These are phyloP conservation scores for Chaetomium sp. DNA, from an alignment of 2,329 filamentous ascomycete species.

Conservation along the genomic window DNA sequence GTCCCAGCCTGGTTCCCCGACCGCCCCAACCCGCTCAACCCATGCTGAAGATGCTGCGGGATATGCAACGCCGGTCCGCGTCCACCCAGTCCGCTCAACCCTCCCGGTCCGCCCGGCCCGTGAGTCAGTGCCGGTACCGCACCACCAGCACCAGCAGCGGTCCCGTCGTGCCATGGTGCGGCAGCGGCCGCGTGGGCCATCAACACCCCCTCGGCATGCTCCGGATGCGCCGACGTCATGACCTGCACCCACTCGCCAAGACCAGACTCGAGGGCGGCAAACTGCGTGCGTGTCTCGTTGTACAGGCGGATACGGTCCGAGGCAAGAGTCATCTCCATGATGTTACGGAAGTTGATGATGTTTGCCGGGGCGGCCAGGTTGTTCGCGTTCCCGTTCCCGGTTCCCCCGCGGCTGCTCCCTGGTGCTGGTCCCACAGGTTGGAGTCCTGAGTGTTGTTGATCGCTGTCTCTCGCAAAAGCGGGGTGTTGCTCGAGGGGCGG, in stretches of 20 bases:
- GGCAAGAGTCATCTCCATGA: conserved; percentile 60
- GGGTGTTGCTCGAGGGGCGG: conserved; percentile 36
- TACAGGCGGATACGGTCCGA: conserved; percentile 68
- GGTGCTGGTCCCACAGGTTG: neutral
- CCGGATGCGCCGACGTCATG: conserved; percentile 41
- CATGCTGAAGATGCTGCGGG: conserved; percentile 34
- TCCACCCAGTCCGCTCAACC: neutral
- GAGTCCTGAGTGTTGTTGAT: neutral
- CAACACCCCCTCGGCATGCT: conserved; percentile 37
- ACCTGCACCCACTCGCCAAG: conserved; percentile 52
- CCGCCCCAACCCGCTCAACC: conserved; percentile 42
- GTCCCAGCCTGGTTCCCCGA: conserved; percentile 62
- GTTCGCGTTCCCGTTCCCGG: no score
- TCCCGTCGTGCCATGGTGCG: conserved; percentile 14
- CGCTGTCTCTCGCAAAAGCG: conserved; percentile 12
- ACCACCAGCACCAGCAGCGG: conserved; percentile 27
- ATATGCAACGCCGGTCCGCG: conserved; percentile 29
- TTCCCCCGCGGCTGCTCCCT: neutral
- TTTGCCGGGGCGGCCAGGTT: conserved; percentile 16
- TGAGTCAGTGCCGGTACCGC: conserved; percentile 25
- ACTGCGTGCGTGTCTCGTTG: conserved; percentile 63
- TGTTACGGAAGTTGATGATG: conserved; percentile 64
- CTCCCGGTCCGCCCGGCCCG: neutral
- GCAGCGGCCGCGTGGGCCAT: conserved; percentile 20
- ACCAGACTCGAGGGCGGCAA: conserved; percentile 67